phyloP scores from a whole-genome alignment of 164 flowering plant species.

The Berberis vulgaris region DNA sequence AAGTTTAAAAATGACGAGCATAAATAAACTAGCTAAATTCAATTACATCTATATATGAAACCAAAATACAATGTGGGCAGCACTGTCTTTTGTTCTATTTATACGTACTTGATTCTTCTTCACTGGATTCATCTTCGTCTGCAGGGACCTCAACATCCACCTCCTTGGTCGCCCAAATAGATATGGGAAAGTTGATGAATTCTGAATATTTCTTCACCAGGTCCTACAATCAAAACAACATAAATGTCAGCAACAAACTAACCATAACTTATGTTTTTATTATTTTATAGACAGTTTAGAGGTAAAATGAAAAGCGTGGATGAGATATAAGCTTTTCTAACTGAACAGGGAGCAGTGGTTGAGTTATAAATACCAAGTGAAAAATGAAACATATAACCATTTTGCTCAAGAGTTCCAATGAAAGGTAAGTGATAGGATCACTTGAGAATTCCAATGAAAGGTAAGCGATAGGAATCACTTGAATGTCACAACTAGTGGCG shows the following conservation, averaged over 20 bases:
- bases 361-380: neutral
- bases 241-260: neutral
- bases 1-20: neutral
- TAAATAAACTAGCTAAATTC: too few species aligned
- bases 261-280: too few species aligned
- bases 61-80: too few species aligned
- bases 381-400: neutral
- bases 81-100: too few species aligned
- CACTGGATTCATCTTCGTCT: conserved; percentile 82
- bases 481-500: too few species aligned
- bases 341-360: neutral
- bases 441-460: too few species aligned
- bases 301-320: too few species aligned
- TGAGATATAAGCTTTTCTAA: too few species aligned
- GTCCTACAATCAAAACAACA: conserved; percentile 37
- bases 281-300: too few species aligned
- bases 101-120: conserved; percentile 55
- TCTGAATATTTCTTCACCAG: conserved; percentile 93
- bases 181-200: conserved; percentile 92
- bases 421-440: too few species aligned
- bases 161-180: conserved; percentile 86
- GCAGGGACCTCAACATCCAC: conserved; percentile 91
- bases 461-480: too few species aligned
- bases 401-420: neutral
- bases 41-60: too few species aligned